Evolutionary conservation across 2,329 filamentous ascomycete species (phyloP).

Genomic region (Diaporthe batatas): DNA sequence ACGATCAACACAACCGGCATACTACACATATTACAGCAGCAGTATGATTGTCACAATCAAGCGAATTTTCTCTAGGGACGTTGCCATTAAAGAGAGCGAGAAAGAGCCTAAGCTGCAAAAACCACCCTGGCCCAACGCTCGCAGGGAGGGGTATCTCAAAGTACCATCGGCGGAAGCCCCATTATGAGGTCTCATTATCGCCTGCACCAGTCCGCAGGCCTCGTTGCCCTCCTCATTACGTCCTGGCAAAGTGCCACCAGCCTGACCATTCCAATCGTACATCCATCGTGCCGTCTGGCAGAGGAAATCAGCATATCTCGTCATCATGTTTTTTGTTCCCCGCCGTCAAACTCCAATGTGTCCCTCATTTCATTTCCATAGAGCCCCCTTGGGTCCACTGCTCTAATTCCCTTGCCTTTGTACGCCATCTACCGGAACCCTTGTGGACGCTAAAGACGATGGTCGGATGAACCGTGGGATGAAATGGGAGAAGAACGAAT

Average conservation of each 20-base stretch:
- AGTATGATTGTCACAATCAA: not conserved
- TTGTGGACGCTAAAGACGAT: constrained; percentile 29
- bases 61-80: constrained; percentile 33
- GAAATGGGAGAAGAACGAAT: constrained; percentile 30
- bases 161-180: constrained; percentile 40
- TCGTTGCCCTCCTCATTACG: constrained; percentile 38
- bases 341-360: constrained; percentile 39
- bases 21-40: not conserved
- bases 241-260: constrained; percentile 31
- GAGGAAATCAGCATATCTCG: constrained; percentile 35
- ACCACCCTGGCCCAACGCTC: constrained; percentile 39
- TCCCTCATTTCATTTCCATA: constrained; percentile 31
- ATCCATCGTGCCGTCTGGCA: constrained; percentile 36
- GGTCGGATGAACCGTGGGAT: constrained; percentile 26
- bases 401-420: constrained; percentile 23
- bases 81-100: constrained; percentile 41
- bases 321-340: constrained; percentile 28
- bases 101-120: constrained; percentile 34
- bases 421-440: constrained; percentile 22
- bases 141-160: constrained; percentile 43
- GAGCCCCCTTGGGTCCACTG: constrained; percentile 14
- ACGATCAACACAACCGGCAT: not conserved
- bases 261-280: constrained; percentile 32
- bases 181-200: constrained; percentile 40
- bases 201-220: constrained; percentile 18